phyloP scores from a whole-genome alignment of 805 yeast species.

The Candida ascalaphidarum region DNA sequence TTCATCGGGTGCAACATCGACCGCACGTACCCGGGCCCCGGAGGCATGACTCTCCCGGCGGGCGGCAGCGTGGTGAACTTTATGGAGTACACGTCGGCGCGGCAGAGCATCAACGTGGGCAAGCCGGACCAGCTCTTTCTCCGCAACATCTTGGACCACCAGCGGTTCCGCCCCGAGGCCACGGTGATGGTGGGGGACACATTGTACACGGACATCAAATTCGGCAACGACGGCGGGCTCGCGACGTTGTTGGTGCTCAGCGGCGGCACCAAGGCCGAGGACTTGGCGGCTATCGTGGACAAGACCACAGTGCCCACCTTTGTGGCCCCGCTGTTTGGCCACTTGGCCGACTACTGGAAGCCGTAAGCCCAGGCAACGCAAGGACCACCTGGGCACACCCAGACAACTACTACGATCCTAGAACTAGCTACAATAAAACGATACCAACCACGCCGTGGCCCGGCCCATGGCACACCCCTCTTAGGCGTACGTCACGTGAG shows the following conservation, averaged over 20 bases:
- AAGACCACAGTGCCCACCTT: no score
- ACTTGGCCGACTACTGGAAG: slow-evolving; percentile 8
- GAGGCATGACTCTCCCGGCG: slow-evolving; percentile 29
- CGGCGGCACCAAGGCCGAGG: slow-evolving; percentile 24
- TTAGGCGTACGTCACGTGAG: no score
- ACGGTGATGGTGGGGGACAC: slow-evolving; percentile 36
- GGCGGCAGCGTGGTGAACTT: slow-evolving; percentile 32
- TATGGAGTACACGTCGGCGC: slow-evolving; percentile 25
- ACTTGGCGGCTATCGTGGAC: slow-evolving; percentile 9
- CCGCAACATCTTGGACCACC: slow-evolving; percentile 17
- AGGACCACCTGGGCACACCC: no score
- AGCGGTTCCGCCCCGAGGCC: slow-evolving; percentile 15
- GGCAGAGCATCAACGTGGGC: slow-evolving; percentile 28
- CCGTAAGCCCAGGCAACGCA: no score
- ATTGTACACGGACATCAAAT: slow-evolving; percentile 33
- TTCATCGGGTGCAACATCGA: slow-evolving; percentile 35
- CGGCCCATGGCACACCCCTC: no score
- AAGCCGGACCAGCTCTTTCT: slow-evolving; percentile 27
- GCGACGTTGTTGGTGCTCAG: slow-evolving; percentile 26
- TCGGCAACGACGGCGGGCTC: slow-evolving; percentile 31
- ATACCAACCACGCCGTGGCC: no score
- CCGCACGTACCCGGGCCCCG: slow-evolving; percentile 30
- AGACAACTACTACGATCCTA: no score
- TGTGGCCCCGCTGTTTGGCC: no score
- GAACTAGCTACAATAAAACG: no score